A percentile compares a stretch with the other conserved stretches of the same genome.
Evolutionary conservation across 805 yeast genomes (phyloP).

Genomic region (Wickerhamomyces xylosicus): DNA sequence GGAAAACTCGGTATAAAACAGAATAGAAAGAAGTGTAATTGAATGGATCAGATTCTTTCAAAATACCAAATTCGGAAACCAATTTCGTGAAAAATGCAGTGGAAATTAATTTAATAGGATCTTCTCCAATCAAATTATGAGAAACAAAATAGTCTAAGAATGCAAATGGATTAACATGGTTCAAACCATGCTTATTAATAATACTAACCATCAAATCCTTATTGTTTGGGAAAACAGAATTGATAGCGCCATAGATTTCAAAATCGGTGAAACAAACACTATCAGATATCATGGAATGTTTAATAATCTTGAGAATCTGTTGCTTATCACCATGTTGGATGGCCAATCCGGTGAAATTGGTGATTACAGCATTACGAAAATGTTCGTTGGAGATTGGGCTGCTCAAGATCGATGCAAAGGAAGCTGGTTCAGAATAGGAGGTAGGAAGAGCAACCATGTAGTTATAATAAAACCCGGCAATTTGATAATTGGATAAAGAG

Average conservation of each 20-base stretch:
- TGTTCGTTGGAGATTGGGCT: slow-evolving; percentile 8
- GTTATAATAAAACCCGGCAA: slow-evolving; percentile 25
- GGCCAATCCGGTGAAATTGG: slow-evolving; percentile 10
- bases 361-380: slow-evolving; percentile 6
- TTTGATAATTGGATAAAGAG: slow-evolving; percentile 21
- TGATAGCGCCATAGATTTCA: slow-evolving; percentile 17
- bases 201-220: slow-evolving; percentile 23
- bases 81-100: slow-evolving; percentile 23
- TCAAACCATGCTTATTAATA: slow-evolving; percentile 24
- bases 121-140: slow-evolving; percentile 1
- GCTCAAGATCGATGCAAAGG: slow-evolving; percentile 6
- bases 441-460: slow-evolving; percentile 26
- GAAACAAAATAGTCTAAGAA: slow-evolving; percentile 18
- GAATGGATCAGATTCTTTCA: slow-evolving; percentile 7
- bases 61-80: slow-evolving; percentile 8
- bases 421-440: not conserved
- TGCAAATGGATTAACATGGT: slow-evolving; percentile 15
- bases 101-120: slow-evolving; percentile 2
- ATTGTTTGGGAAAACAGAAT: slow-evolving; percentile 21
- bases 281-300: slow-evolving; percentile 27
- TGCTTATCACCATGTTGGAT: slow-evolving; percentile 16
- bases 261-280: slow-evolving; percentile 18
- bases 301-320: slow-evolving; percentile 25
- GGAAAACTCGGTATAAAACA: slow-evolving; percentile 22
- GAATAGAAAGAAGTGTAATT: slow-evolving; percentile 23